A percentile compares a stretch with the other conserved stretches of the same genome.
Conservation (phyloP, 768 basidiomycete species). For the Psilocybe cubensis region DNA sequence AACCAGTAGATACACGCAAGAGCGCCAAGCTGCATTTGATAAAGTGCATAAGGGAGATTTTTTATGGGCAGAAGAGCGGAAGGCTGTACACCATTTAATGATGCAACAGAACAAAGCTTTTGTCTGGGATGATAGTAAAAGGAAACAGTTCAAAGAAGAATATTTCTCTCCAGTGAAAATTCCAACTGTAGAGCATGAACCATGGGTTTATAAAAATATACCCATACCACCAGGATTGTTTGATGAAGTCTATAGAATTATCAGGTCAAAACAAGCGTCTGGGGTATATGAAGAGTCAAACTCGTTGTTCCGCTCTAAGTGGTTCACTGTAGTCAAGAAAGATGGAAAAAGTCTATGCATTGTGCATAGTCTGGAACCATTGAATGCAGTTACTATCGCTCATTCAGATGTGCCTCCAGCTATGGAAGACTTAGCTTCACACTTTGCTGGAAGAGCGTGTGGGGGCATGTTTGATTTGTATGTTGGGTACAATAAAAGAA, state of each 20-base stretch:
- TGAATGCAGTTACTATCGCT: constrained; percentile 36
- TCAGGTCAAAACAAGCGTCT: constrained; percentile 31
- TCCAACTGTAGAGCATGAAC: constrained; percentile 9
- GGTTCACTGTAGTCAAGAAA: constrained; percentile 43
- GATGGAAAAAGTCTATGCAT: constrained; percentile 32
- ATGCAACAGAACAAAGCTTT: constrained; percentile 15
- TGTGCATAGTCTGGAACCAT: constrained; percentile 38
- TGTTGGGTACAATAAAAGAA: constrained; percentile 2
- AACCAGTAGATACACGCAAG: no score
- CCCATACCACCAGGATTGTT: constrained; percentile 17
- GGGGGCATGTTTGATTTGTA: constrained; percentile 7
- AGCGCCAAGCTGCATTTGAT: no score
- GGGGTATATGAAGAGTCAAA: constrained; percentile 35
- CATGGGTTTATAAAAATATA: constrained; percentile 13
- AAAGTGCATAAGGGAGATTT: constrained; percentile 21
- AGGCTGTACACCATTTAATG: constrained; percentile 7
- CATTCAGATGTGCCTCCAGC: constrained; percentile 32
- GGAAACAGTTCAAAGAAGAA: constrained; percentile 16
- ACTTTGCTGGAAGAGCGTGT: constrained; percentile 20
- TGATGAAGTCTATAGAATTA: neutral
- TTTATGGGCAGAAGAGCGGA: constrained; percentile 20
- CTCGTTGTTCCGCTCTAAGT: constrained; percentile 36
- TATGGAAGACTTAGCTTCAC: constrained; percentile 24
- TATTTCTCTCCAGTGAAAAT: constrained; percentile 16
- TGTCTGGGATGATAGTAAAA: constrained; percentile 22